Base-by-base conservation (phyloP, 2,329 filamentous ascomycete genomes). In the Passalora sequoiae region DNA sequence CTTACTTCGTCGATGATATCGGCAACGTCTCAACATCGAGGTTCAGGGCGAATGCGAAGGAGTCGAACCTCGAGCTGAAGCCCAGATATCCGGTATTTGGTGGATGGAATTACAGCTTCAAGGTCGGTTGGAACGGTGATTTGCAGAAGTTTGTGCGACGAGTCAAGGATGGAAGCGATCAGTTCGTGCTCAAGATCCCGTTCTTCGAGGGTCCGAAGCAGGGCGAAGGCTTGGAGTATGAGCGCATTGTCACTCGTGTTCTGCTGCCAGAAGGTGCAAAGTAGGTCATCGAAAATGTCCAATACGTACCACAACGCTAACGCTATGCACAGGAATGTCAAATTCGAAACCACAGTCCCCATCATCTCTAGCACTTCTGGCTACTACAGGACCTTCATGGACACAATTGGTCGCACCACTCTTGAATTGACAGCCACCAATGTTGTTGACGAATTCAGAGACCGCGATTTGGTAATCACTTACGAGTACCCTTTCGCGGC, bases 101-200 rank as follows among this genome's bases (percentile, higher is more conserved):
- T 47, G 89, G 87, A 48, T 98, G 92, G 92, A 95, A 94, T 68
- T 97, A 96, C 69, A 92, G 86, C 54, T 98, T 97, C 73, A 87
- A 85, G 46, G 82, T 97, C 44, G 92, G 92, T 55, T 98, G 92
- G 92, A 94, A 97, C 70, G 83, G 86, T 40, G 81, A 94, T 54
- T 75, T 94, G 20, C 80, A 80, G 59, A 79, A 78, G 44, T 92
- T 86, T 64, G 65, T 98, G 54, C 82, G 87, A 58, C 74, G 72
- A 57, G 60, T 72, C 17, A 78, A 77, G 30, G 47, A 46, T 25
- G 69, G 73, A 33, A 76, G 75, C 19, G 80, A 87, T 47, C 77
- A 80, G n/a, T 94, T 87, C 60, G 76, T 94, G 7, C 76, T 98
- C 47, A 94, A 87, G 61, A 83, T 96, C 6, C 91, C 92, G 6